phyloP scores from a whole-genome alignment of 2,329 filamentous ascomycete species.

The Colletotrichum limetticola region DNA sequence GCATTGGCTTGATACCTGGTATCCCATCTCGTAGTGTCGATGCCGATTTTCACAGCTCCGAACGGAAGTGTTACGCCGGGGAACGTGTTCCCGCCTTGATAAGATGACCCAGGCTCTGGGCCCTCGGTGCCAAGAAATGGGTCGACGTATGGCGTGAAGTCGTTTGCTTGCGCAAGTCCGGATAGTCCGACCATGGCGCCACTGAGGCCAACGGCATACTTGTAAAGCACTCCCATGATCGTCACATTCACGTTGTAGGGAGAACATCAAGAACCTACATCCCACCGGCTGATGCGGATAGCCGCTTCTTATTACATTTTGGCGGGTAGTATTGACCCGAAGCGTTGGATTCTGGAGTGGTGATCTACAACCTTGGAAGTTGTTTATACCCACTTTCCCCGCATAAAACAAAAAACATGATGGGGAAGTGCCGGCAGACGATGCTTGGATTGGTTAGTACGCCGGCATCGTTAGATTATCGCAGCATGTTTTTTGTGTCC shows the following conservation, averaged over 20 bases:
- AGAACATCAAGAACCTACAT: background rate
- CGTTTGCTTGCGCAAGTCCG: background rate
- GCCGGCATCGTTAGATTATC: conserved; percentile 5
- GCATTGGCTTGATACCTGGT: conserved; percentile 43
- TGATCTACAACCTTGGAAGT: conserved; percentile 22
- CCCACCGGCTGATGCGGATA: background rate
- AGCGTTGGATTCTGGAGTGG: conserved; percentile 3
- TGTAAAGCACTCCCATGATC: conserved; percentile 4
- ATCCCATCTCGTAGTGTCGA: conserved; percentile 47
- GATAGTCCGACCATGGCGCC: background rate
- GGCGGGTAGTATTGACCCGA: conserved; percentile 20
- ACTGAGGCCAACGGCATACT: background rate
- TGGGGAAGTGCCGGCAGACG: conserved; percentile 14
- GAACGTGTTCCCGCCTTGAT: conserved; percentile 56
- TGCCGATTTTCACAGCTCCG: conserved; percentile 56
- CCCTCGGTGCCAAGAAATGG: conserved; percentile 62
- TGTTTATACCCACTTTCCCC: conserved; percentile 28
- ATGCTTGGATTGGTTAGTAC: conserved; percentile 21
- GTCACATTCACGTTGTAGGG: background rate
- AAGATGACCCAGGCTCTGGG: conserved; percentile 53
- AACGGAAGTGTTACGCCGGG: conserved; percentile 55
- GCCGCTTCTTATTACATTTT: background rate
- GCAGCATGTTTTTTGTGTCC: background rate
- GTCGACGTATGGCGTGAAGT: conserved; percentile 49
- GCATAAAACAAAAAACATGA: background rate